Conservation (phyloP, 1,284 basidiomycete species). For the Ceratobasidium sp. region DNA sequence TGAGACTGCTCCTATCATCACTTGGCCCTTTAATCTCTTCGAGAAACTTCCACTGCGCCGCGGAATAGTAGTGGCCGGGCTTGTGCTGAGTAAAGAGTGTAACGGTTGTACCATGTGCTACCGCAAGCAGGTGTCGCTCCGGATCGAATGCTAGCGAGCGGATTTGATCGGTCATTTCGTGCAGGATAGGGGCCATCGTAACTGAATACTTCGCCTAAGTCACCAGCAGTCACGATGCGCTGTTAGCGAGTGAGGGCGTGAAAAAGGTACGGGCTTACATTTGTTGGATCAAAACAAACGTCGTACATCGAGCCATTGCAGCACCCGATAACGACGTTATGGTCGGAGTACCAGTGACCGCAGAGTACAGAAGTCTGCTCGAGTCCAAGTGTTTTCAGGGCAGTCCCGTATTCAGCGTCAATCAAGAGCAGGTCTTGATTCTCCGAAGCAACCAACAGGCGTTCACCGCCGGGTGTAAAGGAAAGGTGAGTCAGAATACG, state of each 20-base stretch:
- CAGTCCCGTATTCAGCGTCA: background rate
- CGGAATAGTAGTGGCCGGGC: background rate
- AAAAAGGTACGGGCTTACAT: background rate
- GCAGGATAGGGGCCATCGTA: background rate
- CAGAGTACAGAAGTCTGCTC: background rate
- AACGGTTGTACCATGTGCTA: background rate
- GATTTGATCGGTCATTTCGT: background rate
- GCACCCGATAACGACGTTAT: background rate
- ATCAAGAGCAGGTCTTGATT: background rate
- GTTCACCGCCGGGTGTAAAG: background rate
- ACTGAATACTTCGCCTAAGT: background rate
- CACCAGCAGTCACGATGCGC: background rate
- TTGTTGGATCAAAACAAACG: conserved; percentile 8
- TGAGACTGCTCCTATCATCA: background rate
- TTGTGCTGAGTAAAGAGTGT: background rate
- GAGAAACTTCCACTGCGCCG: background rate
- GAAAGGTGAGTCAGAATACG: background rate
- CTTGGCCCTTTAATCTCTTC: background rate
- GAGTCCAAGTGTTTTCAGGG: background rate
- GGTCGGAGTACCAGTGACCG: background rate
- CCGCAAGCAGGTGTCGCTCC: background rate
- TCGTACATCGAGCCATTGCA: background rate
- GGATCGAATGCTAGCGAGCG: background rate
- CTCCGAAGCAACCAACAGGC: background rate
- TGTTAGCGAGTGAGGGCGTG: no score